Conservation (phyloP, 2,329 filamentous ascomycete genomes). For the Apiospora pterosperma region DNA sequence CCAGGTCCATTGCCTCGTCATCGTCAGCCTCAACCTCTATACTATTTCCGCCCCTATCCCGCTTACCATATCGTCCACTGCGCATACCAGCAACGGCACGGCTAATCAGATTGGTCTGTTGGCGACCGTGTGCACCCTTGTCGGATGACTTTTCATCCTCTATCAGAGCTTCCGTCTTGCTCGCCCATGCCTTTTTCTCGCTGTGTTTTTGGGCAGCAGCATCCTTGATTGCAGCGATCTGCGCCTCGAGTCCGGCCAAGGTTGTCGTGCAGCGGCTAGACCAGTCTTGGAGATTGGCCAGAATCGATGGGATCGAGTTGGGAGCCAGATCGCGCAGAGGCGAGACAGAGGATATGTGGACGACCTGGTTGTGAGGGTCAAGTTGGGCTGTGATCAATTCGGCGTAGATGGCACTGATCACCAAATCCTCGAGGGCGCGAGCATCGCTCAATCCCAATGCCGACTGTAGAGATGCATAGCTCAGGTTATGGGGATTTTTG, state of each 20-base stretch:
- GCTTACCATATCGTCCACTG: slow-evolving; percentile 12
- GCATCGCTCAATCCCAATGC: slow-evolving; percentile 64
- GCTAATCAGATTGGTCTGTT: slow-evolving; percentile 21
- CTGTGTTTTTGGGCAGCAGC: slow-evolving; percentile 52
- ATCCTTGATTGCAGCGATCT: slow-evolving; percentile 65
- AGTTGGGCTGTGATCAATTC: slow-evolving; percentile 79
- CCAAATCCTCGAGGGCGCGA: slow-evolving; percentile 76
- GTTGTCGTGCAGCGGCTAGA: slow-evolving; percentile 72
- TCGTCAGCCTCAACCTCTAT: slow-evolving; percentile 32
- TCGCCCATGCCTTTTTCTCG: slow-evolving; percentile 45
- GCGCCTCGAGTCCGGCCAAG: slow-evolving; percentile 69
- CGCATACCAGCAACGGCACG: slow-evolving; percentile 15
- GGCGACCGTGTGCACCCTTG: slow-evolving; percentile 19
- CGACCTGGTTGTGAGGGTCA: slow-evolving; percentile 70
- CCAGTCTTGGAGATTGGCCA: slow-evolving; percentile 70
- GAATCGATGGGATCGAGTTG: slow-evolving; percentile 65
- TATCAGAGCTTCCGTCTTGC: slow-evolving; percentile 46
- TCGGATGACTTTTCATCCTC: slow-evolving; percentile 36
- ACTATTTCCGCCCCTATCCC: slow-evolving; percentile 19
- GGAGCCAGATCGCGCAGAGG: slow-evolving; percentile 84
- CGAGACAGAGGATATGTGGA: slow-evolving; percentile 76
- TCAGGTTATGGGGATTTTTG: slow-evolving; percentile 63
- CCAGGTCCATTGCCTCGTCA: slow-evolving; percentile 54
- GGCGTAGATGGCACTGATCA: slow-evolving; percentile 84
- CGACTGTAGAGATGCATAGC: slow-evolving; percentile 65